Base-by-base conservation (phyloP, 2,329 filamentous ascomycete genomes). In the Pyrenophora tritici-repentis region DNA sequence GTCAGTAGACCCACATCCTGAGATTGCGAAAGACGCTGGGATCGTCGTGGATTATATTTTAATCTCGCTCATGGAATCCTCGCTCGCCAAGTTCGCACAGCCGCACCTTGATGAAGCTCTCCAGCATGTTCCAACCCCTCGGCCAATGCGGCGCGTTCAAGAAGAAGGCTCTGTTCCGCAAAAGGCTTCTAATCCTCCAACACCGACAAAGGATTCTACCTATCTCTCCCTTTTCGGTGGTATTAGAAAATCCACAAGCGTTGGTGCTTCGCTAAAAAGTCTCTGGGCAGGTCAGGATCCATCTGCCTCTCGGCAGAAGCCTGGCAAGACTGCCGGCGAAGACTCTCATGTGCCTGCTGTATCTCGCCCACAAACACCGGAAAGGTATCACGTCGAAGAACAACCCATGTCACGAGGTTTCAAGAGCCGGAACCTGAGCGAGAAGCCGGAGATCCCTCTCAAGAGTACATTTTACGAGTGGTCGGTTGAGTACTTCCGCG, bases 401-500 rank as follows among this genome's bases (percentile, higher is more conserved):
- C 86, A 90, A 55, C 93, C 94, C 1, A 82, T 86, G n/a, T 91
- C 91, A 3, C 87, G 89, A 9, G 84, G 86, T 0, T 96, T 89
- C 66, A 77, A 84, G 57, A 78, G 84, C 42, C 83, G 87, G 50
- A 81, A 86, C 53, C 71, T 84, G 24, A 78, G 81, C 1, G 78
- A 84, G 45, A 63, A 78, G 8, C 87, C 89, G 1, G 75, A 73
- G 10, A 81, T 97, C 22, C 94, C 94, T 1, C 73, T 99, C 14
- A 83, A 83, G 53, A 96, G 91, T 70, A 86, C 83, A 7, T 96
- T 97, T 73, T 81, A 96, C 56, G 90, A 96, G 58, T 99, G 93
- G 92, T 96, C 92, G 3, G 91, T 94, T 37, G 93, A 86, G 73
- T 97, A 99, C 72, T 99, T 97, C 81, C 90, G 92, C 24, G 92